These are phyloP conservation scores for Populus simonii DNA, from an alignment of 345 rosid genomes.

Conservation along the genomic window DNA sequence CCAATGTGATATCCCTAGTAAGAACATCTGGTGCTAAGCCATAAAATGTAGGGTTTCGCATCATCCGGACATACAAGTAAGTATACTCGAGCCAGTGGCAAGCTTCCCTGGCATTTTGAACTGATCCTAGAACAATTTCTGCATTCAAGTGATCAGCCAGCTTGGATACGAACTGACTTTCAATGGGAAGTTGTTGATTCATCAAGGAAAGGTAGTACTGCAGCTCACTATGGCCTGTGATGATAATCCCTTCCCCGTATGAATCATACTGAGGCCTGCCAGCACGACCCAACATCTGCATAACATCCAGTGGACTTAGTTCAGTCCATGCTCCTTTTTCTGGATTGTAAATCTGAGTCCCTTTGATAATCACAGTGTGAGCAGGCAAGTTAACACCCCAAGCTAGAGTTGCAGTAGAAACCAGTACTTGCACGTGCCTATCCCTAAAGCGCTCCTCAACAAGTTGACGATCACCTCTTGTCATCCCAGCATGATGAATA, in stretches of 20 bases:
- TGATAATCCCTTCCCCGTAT: slow-evolving; percentile 90
- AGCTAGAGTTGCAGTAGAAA: slow-evolving; percentile 96
- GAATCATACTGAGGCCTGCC: slow-evolving; percentile 97
- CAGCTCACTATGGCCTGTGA: slow-evolving; percentile 88
- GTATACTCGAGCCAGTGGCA: slow-evolving; percentile 96
- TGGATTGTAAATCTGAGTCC: slow-evolving; percentile 92
- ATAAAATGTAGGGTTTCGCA: slow-evolving; percentile 83
- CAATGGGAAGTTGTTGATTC: slow-evolving; percentile 98
- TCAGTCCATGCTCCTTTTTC: slow-evolving; percentile 99
- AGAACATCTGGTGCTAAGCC: slow-evolving; percentile 85
- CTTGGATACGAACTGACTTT: slow-evolving; percentile 89
- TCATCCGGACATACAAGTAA: slow-evolving; percentile 76
- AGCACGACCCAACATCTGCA: slow-evolving; percentile 99
- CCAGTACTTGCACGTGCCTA: slow-evolving; percentile 81
- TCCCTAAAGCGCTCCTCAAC: slow-evolving; percentile 78
- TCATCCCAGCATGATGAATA: slow-evolving; percentile 92
- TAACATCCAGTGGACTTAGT: slow-evolving; percentile 87
- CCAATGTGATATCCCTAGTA: slow-evolving; percentile 59
- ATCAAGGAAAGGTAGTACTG: slow-evolving; percentile 88
- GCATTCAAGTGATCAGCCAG: slow-evolving; percentile 99
- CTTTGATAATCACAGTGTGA: slow-evolving; percentile 86
- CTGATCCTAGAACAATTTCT: slow-evolving; percentile 94
- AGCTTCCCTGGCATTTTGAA: slow-evolving; percentile 95
- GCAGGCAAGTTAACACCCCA: slow-evolving; percentile 99
- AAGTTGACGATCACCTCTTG: slow-evolving; percentile 78